Evolutionary conservation across 2,329 filamentous ascomycete species (phyloP).

Genomic region (Talaromyces atroroseus): DNA sequence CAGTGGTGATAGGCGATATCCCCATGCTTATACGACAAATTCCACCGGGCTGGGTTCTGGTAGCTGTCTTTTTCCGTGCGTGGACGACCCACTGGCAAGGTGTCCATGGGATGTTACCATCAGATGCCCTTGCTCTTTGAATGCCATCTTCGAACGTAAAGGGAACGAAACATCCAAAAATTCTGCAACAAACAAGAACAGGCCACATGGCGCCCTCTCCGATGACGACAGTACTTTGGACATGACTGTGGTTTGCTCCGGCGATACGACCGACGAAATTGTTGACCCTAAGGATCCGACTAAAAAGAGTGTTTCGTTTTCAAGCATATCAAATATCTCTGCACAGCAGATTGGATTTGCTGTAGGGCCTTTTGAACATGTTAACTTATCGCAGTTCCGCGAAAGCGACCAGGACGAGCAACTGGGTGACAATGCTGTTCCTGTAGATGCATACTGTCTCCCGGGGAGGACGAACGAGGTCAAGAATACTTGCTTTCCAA

Average conservation of each 20-base stretch:
- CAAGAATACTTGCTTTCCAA: conserved; percentile 76
- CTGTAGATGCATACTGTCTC: conserved; percentile 85
- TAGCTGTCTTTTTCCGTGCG: conserved; percentile 85
- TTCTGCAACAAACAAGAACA: conserved; percentile 17
- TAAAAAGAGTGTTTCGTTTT: conserved; percentile 85
- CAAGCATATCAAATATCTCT: conserved; percentile 66
- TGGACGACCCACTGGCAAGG: conserved; percentile 76
- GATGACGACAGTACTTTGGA: conserved; percentile 85
- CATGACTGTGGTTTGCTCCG: conserved; percentile 85
- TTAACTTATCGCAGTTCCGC: conserved; percentile 82
- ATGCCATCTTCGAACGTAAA: conserved; percentile 58
- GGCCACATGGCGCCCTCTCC: conserved; percentile 29
- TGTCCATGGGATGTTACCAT: conserved; percentile 86
- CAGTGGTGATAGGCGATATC: conserved; percentile 73
- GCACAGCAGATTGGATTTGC: conserved; percentile 90
- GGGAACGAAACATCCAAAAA: conserved; percentile 19
- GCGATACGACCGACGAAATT: conserved; percentile 78
- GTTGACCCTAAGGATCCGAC: conserved; percentile 69
- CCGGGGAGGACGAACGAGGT: conserved; percentile 77
- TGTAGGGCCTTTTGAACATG: conserved; percentile 88
- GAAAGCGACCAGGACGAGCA: conserved; percentile 89
- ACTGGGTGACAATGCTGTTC: conserved; percentile 79
- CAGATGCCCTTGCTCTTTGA: conserved; percentile 77
- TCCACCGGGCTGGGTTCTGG: conserved; percentile 71
- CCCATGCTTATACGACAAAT: conserved; percentile 85